phyloP scores from a whole-genome alignment of 352 stramenopile species.

The Phytophthora sp. region DNA sequence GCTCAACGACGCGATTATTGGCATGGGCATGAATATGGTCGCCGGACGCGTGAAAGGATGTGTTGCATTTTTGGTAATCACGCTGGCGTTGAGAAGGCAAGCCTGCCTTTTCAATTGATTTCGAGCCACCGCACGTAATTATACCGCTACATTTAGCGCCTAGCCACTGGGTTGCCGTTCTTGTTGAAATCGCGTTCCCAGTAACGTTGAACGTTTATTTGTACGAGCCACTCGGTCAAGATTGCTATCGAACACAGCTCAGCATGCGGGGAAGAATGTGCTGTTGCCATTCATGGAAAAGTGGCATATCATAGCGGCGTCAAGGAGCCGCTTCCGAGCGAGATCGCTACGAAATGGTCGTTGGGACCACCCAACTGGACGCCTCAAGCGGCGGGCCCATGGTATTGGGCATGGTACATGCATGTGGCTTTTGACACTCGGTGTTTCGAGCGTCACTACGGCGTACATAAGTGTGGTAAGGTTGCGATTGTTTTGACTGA shows the following conservation, averaged over 20 bases:
- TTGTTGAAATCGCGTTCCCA: too few species aligned
- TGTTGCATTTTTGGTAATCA: not conserved
- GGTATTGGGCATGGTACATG: not conserved
- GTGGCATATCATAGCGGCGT: not conserved
- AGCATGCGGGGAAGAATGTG: not conserved
- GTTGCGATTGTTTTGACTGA: too few species aligned
- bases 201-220: not conserved
- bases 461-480: too few species aligned
- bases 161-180: not conserved
- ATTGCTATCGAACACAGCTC: not conserved
- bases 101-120: not conserved
- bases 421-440: not conserved
- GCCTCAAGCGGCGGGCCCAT: not conserved
- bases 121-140: not conserved
- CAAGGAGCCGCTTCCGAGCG: not conserved
- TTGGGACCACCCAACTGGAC: not conserved
- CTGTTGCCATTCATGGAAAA: not conserved
- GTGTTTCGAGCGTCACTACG: too few species aligned
- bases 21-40: not conserved
- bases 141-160: not conserved
- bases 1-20: not conserved
- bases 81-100: not conserved
- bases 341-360: not conserved
- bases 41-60: not conserved
- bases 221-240: not conserved